Conservation (phyloP, 768 basidiomycete species). For the Leucocoprinus sp. region DNA sequence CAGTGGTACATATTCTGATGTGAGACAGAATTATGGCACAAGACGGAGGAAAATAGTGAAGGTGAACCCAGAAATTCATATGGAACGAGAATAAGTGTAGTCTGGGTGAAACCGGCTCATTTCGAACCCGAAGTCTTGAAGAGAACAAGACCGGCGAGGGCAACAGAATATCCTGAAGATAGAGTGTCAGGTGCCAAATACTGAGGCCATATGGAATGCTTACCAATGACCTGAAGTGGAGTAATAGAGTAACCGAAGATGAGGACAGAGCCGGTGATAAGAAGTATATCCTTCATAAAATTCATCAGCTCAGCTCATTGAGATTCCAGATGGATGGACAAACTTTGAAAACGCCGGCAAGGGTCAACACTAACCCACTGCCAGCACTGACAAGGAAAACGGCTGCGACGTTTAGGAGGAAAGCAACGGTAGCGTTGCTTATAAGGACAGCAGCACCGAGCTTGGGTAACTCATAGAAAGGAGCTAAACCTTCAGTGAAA, state of each 20-base stretch:
- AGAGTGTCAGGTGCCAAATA: not conserved
- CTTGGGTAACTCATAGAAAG: conserved; percentile 64
- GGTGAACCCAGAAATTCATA: not conserved
- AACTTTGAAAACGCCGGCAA: conserved; percentile 92
- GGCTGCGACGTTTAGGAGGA: conserved; percentile 85
- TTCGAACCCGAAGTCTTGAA: conserved; percentile 75
- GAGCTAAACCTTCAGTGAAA: conserved; percentile 86
- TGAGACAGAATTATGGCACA: too few species aligned
- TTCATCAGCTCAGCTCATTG: not conserved
- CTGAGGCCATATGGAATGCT: conserved; percentile 15
- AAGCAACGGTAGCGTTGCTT: conserved; percentile 81
- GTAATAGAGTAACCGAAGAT: conserved; percentile 78
- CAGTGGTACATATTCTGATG: too few species aligned
- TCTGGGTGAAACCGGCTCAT: conserved; percentile 22
- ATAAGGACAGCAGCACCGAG: conserved; percentile 67
- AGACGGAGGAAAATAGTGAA: too few species aligned
- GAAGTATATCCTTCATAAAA: conserved; percentile 71
- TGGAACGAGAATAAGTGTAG: not conserved
- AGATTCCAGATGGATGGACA: conserved; percentile 13
- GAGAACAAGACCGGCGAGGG: conserved; percentile 73
- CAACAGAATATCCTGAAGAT: conserved; percentile 72
- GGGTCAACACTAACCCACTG: conserved; percentile 80
- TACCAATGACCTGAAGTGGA: conserved; percentile 77
- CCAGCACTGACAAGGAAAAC: conserved; percentile 90
- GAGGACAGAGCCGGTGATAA: conserved; percentile 85